Base-by-base conservation (phyloP, 2,329 filamentous ascomycete genomes). In the Neoscytalidium dimidiatum region DNA sequence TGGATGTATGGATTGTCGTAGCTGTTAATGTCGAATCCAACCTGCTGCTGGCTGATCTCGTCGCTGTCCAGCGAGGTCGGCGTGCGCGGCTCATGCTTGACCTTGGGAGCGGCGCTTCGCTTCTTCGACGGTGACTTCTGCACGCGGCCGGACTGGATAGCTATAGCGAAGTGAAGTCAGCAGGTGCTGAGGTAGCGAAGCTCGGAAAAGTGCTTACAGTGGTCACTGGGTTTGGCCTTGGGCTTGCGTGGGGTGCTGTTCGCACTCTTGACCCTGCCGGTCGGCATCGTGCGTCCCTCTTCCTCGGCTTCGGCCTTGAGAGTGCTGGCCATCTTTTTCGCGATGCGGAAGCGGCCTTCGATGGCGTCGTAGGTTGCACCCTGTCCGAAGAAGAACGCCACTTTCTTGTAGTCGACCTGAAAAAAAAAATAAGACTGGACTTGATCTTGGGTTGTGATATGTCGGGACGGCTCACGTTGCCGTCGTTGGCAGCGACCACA, bases 301-400 rank as follows among this genome's bases (percentile, higher is more conserved):
- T 52, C 13, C 2, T 65, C 62, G 1, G 71, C 69, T 5, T 75
- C 73, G 4, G 70, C 70, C 44, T 72, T 72, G 14, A 83, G 72
- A 0, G 68, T 67, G 0, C 73, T 70, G 0, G 82, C 81, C 1
- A 73, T 56, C 53, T 78, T 78, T 53, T 82, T 83, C 66, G 78
- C 79, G 51, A 75, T 77, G 48, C 81, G 79, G 38, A 85, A 78
- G 2, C 77, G 78, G 48, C 77, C 76, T 66, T 85, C 79, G 26
- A 85, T 77, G 0, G 82, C 73, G 66, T 84, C 75, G 71, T 83
- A 83, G 0, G 80, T 84, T 0, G 81, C 80, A 0, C 77, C 79
- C 7, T 76, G 68, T 1, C 80, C 81, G 67, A 81, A 85, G 60
- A 81, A 71, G 2, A 71, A 68, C 0, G 83, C 83, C 26, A 83